A percentile compares a stretch with the other conserved stretches of the same genome.
These are phyloP conservation scores for Sphaerosporella brunnea DNA, from an alignment of 495 filamentous ascomycete genomes.

Conservation along the genomic window DNA sequence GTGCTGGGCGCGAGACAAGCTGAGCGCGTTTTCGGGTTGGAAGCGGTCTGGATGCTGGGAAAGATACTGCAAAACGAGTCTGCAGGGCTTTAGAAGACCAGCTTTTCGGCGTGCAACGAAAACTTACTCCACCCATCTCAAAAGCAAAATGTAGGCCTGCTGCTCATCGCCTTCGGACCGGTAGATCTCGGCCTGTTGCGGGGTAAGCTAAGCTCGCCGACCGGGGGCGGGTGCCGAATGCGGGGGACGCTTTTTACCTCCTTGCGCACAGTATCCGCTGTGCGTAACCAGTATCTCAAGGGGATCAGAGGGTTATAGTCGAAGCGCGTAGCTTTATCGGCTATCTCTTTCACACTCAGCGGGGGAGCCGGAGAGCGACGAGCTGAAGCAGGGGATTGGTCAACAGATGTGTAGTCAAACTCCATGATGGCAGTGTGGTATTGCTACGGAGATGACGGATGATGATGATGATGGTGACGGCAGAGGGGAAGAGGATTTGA, in stretches of 20 bases:
- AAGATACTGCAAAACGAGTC: conserved; percentile 28
- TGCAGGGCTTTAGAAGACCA: conserved; percentile 3
- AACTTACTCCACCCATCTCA: conserved; percentile 47
- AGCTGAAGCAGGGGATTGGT: neutral
- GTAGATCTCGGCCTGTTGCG: conserved; percentile 58
- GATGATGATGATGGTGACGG: too few relatives aligned
- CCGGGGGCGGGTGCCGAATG: neutral
- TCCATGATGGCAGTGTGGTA: too few relatives aligned
- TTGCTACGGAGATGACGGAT: too few relatives aligned
- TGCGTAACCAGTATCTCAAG: conserved; percentile 65
- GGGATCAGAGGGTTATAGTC: conserved; percentile 58
- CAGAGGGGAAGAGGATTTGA: too few relatives aligned
- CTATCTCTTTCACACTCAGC: conserved; percentile 55
- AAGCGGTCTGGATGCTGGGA: conserved; percentile 29
- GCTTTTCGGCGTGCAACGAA: neutral
- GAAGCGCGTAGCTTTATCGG: conserved; percentile 51
- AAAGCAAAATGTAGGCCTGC: conserved; percentile 70
- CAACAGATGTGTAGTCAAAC: neutral
- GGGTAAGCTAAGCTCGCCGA: neutral
- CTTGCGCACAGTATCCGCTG: conserved; percentile 55
- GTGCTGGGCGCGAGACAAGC: conserved; percentile 32
- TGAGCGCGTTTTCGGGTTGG: conserved; percentile 4
- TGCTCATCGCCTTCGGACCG: conserved; percentile 68
- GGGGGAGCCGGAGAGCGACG: conserved; percentile 29
- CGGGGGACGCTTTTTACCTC: conserved; percentile 42